Base-by-base conservation (phyloP, 2,329 filamentous ascomycete genomes). In the Penicillium sp. region DNA sequence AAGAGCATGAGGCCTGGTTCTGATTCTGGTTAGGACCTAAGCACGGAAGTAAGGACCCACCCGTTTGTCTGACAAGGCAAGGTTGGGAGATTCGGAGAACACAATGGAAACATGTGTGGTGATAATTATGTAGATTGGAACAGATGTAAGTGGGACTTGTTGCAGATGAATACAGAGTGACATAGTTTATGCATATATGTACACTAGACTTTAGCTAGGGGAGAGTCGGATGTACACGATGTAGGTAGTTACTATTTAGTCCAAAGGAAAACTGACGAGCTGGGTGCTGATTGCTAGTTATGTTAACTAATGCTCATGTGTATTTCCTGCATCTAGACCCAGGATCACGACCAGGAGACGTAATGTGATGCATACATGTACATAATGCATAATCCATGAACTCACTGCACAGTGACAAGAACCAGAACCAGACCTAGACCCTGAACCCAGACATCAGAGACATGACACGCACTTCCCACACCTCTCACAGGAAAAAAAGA, bases 1-100 rank as follows among this genome's bases (percentile, higher is more conserved):
- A 23, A 41, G n/a, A 41, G 46, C 33, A 19, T 36, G 25, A 29
- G 39, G 27, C 4, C 27, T n/a, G 29, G n/a, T 38, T 38, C 10
- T 31, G 1, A 1, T 36, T 39, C 43, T 9, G 46, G 38, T 23
- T 39, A 40, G 34, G 40, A 39, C 51, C 36, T 27, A 50, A 47
- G 23, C 55, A 49, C 52, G 47, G 47, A 55, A 48, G 41, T 36
- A 56, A 55, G 33, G 52, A 59, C 55, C 57, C 50, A 53, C 54
- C 23, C 46, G 53, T 36, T 50, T 55, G 53, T 53, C 41, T 31
- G 44, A 50, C 53, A 38, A 54, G 38, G 45, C 52, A 50, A 50
- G 52, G 52, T 34, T 15, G 16, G 19, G 15, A 16, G 33, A 34
- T 36, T 19, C 16, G 43, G 46, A 19, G 33, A 25, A 39, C 34